Percentiles rank a stretch among this genome's conserved stretches.
Evolutionary conservation across 2,329 filamentous ascomycete species (phyloP).

Genomic region (Ophiocordyceps camponoti-floridani): DNA sequence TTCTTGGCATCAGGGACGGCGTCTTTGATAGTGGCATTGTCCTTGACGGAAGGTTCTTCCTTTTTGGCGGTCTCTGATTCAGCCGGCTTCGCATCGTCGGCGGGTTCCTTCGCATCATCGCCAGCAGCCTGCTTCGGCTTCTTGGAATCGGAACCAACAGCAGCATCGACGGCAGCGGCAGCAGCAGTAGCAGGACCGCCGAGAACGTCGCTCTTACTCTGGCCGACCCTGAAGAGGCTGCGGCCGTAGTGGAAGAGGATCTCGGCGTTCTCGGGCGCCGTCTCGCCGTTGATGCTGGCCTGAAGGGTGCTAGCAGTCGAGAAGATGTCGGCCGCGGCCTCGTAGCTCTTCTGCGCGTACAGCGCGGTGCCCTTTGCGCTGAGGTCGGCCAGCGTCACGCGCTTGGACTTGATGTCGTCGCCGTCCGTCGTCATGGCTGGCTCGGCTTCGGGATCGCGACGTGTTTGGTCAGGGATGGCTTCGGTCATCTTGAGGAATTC

Average conservation of each 20-base stretch:
- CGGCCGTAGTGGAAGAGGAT: conserved; percentile 89
- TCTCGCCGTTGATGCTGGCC: conserved; percentile 80
- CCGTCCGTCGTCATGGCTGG: conserved; percentile 7
- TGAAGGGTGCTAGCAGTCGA: conserved; percentile 81
- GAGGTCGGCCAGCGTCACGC: conserved; percentile 57
- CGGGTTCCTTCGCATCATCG: conserved; percentile 5
- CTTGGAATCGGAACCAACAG: background rate
- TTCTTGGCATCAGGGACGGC: conserved; percentile 31
- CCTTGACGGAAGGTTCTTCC: no score
- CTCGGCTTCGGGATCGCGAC: no score
- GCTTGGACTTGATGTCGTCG: conserved; percentile 29
- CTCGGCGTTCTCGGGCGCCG: conserved; percentile 78
- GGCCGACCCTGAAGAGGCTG: conserved; percentile 82
- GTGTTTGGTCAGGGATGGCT: no score
- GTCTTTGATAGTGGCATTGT: no score
- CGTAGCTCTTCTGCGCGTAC: conserved; percentile 79
- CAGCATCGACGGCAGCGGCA: conserved; percentile 21
- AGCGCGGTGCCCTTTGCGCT: conserved; percentile 66
- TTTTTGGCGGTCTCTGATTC: no score
- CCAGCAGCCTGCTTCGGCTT: conserved; percentile 23
- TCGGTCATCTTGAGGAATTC: no score
- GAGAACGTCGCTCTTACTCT: conserved; percentile 86
- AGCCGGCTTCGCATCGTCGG: no score
- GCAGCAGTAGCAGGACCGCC: conserved; percentile 57
- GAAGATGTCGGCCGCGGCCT: conserved; percentile 71